phyloP scores from a whole-genome alignment of 768 basidiomycete species.

The Mycena chlorophos region DNA sequence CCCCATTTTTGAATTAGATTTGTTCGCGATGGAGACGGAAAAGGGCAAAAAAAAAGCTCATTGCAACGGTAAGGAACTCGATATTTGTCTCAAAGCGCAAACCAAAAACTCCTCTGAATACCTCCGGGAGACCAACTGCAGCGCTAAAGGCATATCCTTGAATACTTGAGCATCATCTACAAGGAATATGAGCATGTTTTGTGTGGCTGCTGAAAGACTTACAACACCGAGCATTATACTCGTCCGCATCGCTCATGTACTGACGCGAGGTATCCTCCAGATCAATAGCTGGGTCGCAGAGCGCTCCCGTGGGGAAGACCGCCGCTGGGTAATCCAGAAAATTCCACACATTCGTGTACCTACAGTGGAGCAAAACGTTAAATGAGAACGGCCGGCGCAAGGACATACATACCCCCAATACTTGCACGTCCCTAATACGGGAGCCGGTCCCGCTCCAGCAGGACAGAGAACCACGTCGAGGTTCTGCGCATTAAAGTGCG shows the following conservation, averaged over 20 bases:
- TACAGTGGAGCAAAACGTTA: slow-evolving; percentile 6
- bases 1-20: too few relatives aligned
- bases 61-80: slow-evolving; percentile 1
- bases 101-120: slow-evolving; percentile 5
- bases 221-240: slow-evolving; percentile 14
- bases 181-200: neutral
- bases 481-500: slow-evolving; percentile 38
- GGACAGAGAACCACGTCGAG: slow-evolving; percentile 44
- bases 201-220: neutral
- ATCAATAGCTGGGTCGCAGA: slow-evolving; percentile 29
- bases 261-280: slow-evolving; percentile 8
- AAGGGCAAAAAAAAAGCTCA: too few relatives aligned
- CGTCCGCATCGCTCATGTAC: slow-evolving; percentile 21
- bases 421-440: slow-evolving; percentile 36
- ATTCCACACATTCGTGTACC: slow-evolving; percentile 46
- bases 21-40: too few relatives aligned
- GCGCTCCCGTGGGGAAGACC: slow-evolving; percentile 45
- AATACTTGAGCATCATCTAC: neutral
- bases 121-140: slow-evolving; percentile 2
- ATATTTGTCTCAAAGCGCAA: slow-evolving; percentile 5
- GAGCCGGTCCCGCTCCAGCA: slow-evolving; percentile 35
- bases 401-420: slow-evolving; percentile 36
- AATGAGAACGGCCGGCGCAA: neutral
- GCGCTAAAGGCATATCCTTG: neutral
- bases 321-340: slow-evolving; percentile 45